A percentile compares a stretch with the other conserved stretches of the same genome.
phyloP scores from a whole-genome alignment of 495 filamentous ascomycete genomes.

The Diplogelasinospora grovesii region DNA sequence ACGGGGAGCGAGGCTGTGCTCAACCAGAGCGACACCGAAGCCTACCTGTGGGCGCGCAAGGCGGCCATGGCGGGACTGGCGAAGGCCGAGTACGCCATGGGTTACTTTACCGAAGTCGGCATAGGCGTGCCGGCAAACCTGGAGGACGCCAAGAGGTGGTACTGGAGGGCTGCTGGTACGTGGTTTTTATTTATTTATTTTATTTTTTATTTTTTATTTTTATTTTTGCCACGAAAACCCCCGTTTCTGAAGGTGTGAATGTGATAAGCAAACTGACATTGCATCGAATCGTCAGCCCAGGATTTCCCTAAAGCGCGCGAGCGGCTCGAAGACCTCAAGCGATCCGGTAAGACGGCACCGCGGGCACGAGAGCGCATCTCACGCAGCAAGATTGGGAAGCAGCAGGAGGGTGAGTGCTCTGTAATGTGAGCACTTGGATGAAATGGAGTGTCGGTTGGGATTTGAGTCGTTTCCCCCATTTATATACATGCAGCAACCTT shows the following conservation, averaged over 20 bases:
- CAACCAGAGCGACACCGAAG: slow-evolving; percentile 89
- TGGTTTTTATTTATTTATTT: slow-evolving; percentile 22
- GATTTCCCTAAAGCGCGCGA: slow-evolving; percentile 89
- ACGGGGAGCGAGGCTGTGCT: slow-evolving; percentile 85
- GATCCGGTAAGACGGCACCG: slow-evolving; percentile 59
- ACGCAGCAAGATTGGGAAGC: slow-evolving; percentile 73
- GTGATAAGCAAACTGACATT: slow-evolving; percentile 8
- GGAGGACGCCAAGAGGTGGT: slow-evolving; percentile 97
- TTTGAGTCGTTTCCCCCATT: too few species aligned
- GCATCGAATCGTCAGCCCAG: slow-evolving; percentile 60
- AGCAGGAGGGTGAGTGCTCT: slow-evolving; percentile 77
- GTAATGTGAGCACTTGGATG: too few species aligned
- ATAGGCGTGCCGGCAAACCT: slow-evolving; percentile 81
- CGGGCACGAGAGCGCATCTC: slow-evolving; percentile 72
- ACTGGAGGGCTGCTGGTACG: slow-evolving; percentile 95
- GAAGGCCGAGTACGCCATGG: slow-evolving; percentile 97
- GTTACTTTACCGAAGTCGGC: slow-evolving; percentile 92
- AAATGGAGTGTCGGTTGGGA: too few species aligned
- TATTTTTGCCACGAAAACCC: too few species aligned
- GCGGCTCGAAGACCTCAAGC: slow-evolving; percentile 85
- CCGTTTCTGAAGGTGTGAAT: slow-evolving; percentile 6
- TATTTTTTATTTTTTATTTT: too few species aligned
- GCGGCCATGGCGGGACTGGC: slow-evolving; percentile 75
- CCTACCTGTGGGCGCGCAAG: slow-evolving; percentile 94
- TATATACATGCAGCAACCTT: too few species aligned